phyloP scores from a whole-genome alignment of 371 early-diverging fungal species.

The Quaeritorhiza haematococci region DNA sequence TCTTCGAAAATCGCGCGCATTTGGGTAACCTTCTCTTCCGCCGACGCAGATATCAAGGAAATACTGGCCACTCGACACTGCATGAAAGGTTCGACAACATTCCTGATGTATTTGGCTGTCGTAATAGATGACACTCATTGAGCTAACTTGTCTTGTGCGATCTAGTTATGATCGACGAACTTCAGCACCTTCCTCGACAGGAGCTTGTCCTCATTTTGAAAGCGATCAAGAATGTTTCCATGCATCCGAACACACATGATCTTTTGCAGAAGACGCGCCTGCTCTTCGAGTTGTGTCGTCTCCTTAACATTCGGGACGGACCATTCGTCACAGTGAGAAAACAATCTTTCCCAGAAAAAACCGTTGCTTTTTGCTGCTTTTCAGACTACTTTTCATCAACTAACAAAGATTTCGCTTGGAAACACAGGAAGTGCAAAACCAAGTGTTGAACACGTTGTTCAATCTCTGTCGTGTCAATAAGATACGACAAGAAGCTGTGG shows the following conservation, averaged over 20 bases:
- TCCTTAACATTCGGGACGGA: constrained; percentile 27
- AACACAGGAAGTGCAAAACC: constrained; percentile 48
- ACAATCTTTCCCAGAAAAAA: too few species aligned
- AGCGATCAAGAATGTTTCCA: constrained; percentile 54
- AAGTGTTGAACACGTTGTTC: constrained; percentile 52
- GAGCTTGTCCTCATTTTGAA: constrained; percentile 44
- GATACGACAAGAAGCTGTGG: constrained; percentile 48
- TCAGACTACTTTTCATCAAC: too few species aligned
- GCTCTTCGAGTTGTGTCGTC: constrained; percentile 37
- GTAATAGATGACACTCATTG: not conserved
- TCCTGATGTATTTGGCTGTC: not conserved
- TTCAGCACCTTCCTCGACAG: constrained; percentile 19
- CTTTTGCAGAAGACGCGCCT: constrained; percentile 40
- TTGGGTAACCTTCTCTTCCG: constrained; percentile 47
- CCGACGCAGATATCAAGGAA: constrained; percentile 48
- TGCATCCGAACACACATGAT: constrained; percentile 48
- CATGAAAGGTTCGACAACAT: constrained; percentile 12
- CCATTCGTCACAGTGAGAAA: constrained; percentile 25
- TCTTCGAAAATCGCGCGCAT: constrained; percentile 43
- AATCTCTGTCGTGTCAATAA: constrained; percentile 57
- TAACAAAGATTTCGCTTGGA: too few species aligned
- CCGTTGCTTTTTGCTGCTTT: too few species aligned
- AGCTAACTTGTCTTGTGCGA: not conserved
- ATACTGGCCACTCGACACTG: constrained; percentile 27
- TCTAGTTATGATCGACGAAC: not conserved